Conservation (phyloP, 305 asterid species). For the Solanum hybrid region DNA sequence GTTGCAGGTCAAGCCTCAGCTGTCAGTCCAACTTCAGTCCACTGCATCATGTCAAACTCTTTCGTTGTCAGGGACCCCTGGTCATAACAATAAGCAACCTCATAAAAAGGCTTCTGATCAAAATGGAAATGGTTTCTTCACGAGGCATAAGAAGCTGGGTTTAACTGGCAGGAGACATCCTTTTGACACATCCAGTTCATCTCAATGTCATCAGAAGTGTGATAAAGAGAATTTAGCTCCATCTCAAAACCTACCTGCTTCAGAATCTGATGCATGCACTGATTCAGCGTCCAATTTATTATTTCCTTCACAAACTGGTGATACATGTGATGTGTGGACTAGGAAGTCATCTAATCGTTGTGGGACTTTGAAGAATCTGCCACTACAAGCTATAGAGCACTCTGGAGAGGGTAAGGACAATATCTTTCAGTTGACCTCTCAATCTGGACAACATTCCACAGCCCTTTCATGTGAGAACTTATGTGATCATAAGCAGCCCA, state of each 20-base stretch:
- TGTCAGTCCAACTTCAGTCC: constrained; percentile 5
- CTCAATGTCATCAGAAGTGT: constrained; percentile 17
- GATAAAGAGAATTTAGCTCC: constrained; percentile 43
- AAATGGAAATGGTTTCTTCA: constrained; percentile 12
- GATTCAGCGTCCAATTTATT: not conserved
- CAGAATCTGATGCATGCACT: constrained; percentile 3
- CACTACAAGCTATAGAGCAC: constrained; percentile 23
- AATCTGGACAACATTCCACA: constrained; percentile 10
- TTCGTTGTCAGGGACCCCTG: not conserved
- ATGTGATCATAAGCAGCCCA: constrained; percentile 16
- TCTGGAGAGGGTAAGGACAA: constrained; percentile 5
- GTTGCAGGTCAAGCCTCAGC: constrained; percentile 10
- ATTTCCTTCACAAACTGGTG: constrained; percentile 14
- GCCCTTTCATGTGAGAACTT: constrained; percentile 5
- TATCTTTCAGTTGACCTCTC: constrained; percentile 14
- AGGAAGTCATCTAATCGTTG: constrained; percentile 8
- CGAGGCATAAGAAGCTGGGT: constrained; percentile 29
- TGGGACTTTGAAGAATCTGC: constrained; percentile 12
- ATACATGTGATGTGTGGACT: not conserved
- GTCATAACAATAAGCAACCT: constrained; percentile 12
- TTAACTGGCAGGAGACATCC: constrained; percentile 23
- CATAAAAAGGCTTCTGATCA: constrained; percentile 11
- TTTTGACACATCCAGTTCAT: constrained; percentile 6
- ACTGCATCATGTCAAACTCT: constrained; percentile 2
- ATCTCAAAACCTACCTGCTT: constrained; percentile 1